A percentile compares a stretch with the other conserved stretches of the same genome.
Evolutionary conservation across 2,329 filamentous ascomycete genomes (phyloP).

Genomic region (Calonectria pauciramosa): DNA sequence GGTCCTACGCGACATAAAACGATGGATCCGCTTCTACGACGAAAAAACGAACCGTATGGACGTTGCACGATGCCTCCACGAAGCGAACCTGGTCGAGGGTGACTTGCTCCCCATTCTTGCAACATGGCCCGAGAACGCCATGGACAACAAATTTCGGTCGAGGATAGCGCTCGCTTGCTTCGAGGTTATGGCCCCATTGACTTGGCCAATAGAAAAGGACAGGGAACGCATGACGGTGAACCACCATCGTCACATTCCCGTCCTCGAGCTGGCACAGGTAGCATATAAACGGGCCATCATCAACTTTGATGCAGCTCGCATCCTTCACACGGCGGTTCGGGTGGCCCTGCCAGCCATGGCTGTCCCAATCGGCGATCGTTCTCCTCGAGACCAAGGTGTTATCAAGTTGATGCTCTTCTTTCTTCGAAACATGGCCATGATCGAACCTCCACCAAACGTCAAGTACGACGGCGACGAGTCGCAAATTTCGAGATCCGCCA

Average conservation of each 20-base stretch:
- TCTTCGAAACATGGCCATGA: slow-evolving; percentile 89
- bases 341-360: slow-evolving; percentile 90
- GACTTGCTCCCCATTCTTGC: slow-evolving; percentile 93
- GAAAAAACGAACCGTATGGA: slow-evolving; percentile 95
- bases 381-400: slow-evolving; percentile 87
- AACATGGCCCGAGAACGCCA: slow-evolving; percentile 80
- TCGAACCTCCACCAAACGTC: slow-evolving; percentile 79
- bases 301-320: slow-evolving; percentile 81
- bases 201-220: slow-evolving; percentile 90
- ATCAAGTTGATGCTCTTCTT: slow-evolving; percentile 93
- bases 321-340: slow-evolving; percentile 85
- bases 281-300: slow-evolving; percentile 91
- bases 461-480: slow-evolving; percentile 89
- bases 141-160: slow-evolving; percentile 80
- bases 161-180: slow-evolving; percentile 87
- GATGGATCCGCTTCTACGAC: slow-evolving; percentile 96
- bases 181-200: slow-evolving; percentile 91
- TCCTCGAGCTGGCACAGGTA: slow-evolving; percentile 88
- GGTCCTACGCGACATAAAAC: slow-evolving; percentile 91
- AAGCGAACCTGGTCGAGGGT: slow-evolving; percentile 91
- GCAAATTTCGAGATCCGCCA: slow-evolving; percentile 88
- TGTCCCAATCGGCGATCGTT: slow-evolving; percentile 80
- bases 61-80: slow-evolving; percentile 91
- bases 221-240: slow-evolving; percentile 89
- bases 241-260: slow-evolving; percentile 91